Evolutionary conservation across 441 rosid species (phyloP).

Genomic region (Populus hybrid): DNA sequence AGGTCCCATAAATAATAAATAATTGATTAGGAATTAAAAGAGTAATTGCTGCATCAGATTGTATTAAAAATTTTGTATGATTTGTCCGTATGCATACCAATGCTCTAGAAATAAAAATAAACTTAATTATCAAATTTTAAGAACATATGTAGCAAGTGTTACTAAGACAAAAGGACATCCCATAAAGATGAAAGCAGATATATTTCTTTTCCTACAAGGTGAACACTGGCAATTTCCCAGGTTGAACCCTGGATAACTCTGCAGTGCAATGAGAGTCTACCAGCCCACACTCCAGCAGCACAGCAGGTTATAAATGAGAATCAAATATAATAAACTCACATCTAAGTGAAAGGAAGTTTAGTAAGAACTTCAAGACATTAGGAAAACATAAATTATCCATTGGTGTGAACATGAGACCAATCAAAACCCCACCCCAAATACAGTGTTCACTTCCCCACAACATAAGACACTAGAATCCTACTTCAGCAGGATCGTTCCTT

Average conservation of each 20-base stretch:
- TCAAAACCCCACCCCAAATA: neutral
- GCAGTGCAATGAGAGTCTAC: neutral
- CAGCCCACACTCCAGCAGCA: neutral
- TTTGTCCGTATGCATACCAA: neutral
- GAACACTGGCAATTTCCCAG: neutral
- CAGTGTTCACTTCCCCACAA: neutral
- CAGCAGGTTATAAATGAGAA: neutral
- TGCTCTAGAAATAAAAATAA: neutral
- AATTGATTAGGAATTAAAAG: neutral
- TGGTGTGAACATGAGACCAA: neutral
- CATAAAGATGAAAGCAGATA: neutral
- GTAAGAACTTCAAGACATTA: too few species aligned
- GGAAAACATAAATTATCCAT: neutral
- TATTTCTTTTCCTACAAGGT: neutral
- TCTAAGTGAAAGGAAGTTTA: neutral
- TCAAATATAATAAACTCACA: neutral
- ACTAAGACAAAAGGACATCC: neutral
- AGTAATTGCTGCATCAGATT: too few species aligned
- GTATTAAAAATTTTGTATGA: neutral
- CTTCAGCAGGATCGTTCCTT: neutral
- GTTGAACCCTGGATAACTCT: neutral
- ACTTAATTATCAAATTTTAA: too few species aligned
- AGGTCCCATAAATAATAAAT: neutral
- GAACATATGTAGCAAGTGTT: neutral
- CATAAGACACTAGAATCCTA: neutral